phyloP scores from a whole-genome alignment of 768 basidiomycete species.

The Solioccasus polychromus region DNA sequence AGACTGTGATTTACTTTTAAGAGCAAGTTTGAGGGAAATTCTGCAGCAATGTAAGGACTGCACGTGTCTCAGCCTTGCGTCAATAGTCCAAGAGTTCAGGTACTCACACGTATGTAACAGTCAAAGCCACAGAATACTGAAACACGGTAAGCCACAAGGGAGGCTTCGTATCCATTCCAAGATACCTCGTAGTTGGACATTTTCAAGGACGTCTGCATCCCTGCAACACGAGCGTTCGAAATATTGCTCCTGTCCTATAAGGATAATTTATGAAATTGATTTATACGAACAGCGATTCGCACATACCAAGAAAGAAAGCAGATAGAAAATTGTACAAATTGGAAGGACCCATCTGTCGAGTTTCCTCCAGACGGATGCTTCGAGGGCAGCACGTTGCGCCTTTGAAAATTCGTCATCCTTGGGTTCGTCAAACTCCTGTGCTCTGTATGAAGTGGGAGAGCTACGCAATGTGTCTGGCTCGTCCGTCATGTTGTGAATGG shows the following conservation, averaged over 20 bases:
- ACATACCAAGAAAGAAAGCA: conserved; percentile 53
- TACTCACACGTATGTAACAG: conserved; percentile 27
- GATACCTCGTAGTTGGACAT: conserved; percentile 23
- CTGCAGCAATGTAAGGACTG: conserved; percentile 53
- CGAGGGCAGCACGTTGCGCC: conserved; percentile 26
- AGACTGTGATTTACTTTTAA: conserved; percentile 37
- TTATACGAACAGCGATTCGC: not conserved
- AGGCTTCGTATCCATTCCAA: not conserved
- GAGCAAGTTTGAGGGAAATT: conserved; percentile 59
- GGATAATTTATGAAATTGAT: not conserved
- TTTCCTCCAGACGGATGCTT: conserved; percentile 46
- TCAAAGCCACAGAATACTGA: conserved; percentile 36
- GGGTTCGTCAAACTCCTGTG: conserved; percentile 9
- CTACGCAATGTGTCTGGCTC: not conserved
- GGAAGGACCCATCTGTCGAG: conserved; percentile 48
- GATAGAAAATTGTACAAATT: conserved; percentile 47
- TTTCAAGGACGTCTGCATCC: conserved; percentile 50
- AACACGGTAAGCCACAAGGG: not conserved
- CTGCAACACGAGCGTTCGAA: conserved; percentile 60
- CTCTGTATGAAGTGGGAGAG: not conserved
- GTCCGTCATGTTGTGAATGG: conserved; percentile 3
- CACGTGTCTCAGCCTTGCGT: not conserved
- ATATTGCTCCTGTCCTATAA: conserved; percentile 43
- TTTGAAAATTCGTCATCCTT: conserved; percentile 11
- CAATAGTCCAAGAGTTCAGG: too few species aligned